Percentiles rank a stretch among this genome's conserved stretches.
phyloP scores from a whole-genome alignment of 1,284 basidiomycete species.

The Ganoderma lingzhi region DNA sequence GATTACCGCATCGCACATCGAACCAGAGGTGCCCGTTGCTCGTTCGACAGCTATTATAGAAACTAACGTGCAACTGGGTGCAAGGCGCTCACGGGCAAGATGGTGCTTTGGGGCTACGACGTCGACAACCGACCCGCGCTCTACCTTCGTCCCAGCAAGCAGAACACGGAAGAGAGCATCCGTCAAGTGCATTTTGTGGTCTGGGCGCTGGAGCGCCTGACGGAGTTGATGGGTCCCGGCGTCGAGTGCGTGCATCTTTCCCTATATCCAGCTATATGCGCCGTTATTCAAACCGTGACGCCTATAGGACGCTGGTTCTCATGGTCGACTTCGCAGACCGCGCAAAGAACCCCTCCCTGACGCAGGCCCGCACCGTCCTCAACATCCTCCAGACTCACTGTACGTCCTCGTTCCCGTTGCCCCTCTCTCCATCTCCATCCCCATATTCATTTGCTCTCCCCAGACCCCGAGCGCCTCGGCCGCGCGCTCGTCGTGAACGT shows the following conservation, averaged over 20 bases:
- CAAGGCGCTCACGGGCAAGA: conserved; percentile 78
- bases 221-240: conserved; percentile 79
- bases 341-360: conserved; percentile 78
- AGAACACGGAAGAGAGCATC: conserved; percentile 81
- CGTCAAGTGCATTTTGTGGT: conserved; percentile 82
- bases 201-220: conserved; percentile 76
- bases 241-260: conserved; percentile 66
- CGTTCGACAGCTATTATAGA: neutral
- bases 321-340: conserved; percentile 87
- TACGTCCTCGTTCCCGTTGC: conserved; percentile 48
- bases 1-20: conserved; percentile 65
- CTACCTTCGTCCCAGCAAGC: conserved; percentile 84
- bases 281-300: neutral
- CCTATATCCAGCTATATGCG: neutral
- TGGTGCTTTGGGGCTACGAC: conserved; percentile 82
- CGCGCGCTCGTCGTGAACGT: conserved; percentile 85
- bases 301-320: conserved; percentile 68
- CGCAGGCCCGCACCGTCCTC: conserved; percentile 69
- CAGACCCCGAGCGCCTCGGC: conserved; percentile 94
- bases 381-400: conserved; percentile 85
- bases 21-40: conserved; percentile 63
- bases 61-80: neutral
- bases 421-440: neutral
- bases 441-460: conserved; percentile 33
- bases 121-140: conserved; percentile 68